Percentiles rank a stretch among this genome's conserved stretches.
Conservation (phyloP, 116 monocot species). For the Posidonia oceanica region DNA sequence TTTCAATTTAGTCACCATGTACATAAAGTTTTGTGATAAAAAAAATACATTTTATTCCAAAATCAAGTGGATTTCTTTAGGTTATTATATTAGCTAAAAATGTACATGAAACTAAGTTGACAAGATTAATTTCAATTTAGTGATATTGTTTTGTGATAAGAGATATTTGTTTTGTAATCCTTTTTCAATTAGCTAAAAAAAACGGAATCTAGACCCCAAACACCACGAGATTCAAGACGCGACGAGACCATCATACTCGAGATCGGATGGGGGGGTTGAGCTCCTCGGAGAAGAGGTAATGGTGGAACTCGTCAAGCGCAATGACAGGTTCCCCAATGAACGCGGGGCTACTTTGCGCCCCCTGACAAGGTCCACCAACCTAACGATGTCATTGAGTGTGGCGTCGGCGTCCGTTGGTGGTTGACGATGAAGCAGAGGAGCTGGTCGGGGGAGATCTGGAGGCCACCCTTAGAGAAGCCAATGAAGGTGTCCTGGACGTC, state of each 20-base stretch:
- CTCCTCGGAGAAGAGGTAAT: slow-evolving; percentile 57
- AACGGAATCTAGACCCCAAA: background rate
- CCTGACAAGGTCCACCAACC: slow-evolving; percentile 33
- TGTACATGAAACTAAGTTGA: too few species aligned
- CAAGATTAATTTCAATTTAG: too few species aligned
- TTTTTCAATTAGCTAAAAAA: too few species aligned
- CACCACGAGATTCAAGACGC: background rate
- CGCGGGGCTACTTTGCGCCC: slow-evolving; percentile 10
- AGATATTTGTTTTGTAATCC: too few species aligned
- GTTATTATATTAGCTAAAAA: too few species aligned
- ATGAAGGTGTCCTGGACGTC: slow-evolving; percentile 51
- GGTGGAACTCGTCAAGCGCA: slow-evolving; percentile 56
- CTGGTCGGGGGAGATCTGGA: slow-evolving; percentile 40
- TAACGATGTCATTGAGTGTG: slow-evolving; percentile 25
- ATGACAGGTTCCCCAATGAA: slow-evolving; percentile 15
- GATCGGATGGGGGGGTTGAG: slow-evolving; percentile 71
- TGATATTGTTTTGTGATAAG: too few species aligned
- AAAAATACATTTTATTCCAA: too few species aligned
- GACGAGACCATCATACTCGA: slow-evolving; percentile 21
- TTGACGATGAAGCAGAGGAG: slow-evolving; percentile 46
- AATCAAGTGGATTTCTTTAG: too few species aligned
- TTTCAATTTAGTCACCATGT: too few species aligned
- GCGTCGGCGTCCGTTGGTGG: slow-evolving; percentile 16
- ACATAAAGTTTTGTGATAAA: too few species aligned
- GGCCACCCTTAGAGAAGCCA: slow-evolving; percentile 18